Evolutionary conservation across 108 stramenopile genomes (phyloP).

Genomic region (Skeletonema marinoi): DNA sequence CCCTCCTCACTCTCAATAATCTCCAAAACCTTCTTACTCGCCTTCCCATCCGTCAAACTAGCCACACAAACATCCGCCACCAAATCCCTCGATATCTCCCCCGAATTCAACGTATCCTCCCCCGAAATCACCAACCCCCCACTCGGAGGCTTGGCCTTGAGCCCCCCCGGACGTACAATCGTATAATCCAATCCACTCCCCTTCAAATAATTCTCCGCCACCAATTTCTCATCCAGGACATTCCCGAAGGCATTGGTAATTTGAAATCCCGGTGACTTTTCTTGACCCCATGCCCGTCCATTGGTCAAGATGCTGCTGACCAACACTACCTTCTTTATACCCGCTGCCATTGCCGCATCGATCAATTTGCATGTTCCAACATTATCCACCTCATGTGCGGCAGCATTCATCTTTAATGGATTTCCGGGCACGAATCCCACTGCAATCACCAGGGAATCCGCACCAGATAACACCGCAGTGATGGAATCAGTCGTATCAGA

Average conservation of each 20-base stretch:
- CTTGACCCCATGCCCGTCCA: conserved; percentile 81
- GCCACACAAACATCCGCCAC: conserved; percentile 89
- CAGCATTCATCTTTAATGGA: conserved; percentile 76
- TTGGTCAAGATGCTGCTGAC: conserved; percentile 81
- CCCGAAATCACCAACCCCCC: conserved; percentile 61
- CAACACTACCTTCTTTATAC: conserved; percentile 77
- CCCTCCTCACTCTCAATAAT: conserved; percentile 73
- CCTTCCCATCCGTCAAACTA: conserved; percentile 70
- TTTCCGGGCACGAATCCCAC: conserved; percentile 80
- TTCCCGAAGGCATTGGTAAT: conserved; percentile 86
- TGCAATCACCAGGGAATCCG: conserved; percentile 75
- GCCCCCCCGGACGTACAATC: conserved; percentile 83
- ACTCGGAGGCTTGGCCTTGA: conserved; percentile 71
- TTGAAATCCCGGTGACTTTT: conserved; percentile 79
- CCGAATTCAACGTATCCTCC: conserved; percentile 77
- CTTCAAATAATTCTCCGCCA: conserved; percentile 72
- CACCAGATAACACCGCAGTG: conserved; percentile 52
- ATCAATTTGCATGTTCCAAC: conserved; percentile 76
- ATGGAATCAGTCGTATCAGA: conserved; percentile 57
- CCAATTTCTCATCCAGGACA: conserved; percentile 80
- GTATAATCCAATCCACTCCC: conserved; percentile 78
- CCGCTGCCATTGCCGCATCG: conserved; percentile 80
- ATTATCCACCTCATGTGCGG: conserved; percentile 84
- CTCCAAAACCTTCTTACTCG: conserved; percentile 80
- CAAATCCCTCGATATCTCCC: conserved; percentile 80